Percentiles rank a stretch among this genome's conserved stretches.
Conservation (phyloP, 1,284 basidiomycete species). For the Exobasidium rhododendri region DNA sequence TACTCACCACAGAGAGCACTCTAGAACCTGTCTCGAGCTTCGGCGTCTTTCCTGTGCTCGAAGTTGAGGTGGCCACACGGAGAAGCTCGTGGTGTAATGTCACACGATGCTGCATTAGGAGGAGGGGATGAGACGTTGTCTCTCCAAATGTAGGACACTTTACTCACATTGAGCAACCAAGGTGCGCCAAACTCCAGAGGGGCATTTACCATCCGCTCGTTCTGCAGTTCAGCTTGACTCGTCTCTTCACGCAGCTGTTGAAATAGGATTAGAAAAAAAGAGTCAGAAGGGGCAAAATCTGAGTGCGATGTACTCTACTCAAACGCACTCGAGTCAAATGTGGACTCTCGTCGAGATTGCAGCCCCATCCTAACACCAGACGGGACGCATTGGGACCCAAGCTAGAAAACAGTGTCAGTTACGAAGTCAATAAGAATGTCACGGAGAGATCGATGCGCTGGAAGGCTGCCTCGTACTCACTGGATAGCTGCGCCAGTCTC, state of each 20-base stretch:
- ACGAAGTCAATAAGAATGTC: neutral
- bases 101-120: slow-evolving; percentile 34
- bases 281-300: too few species aligned
- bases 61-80: slow-evolving; percentile 31
- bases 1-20: slow-evolving; percentile 12
- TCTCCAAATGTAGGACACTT: neutral
- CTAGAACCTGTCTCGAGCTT: slow-evolving; percentile 21
- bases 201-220: slow-evolving; percentile 14
- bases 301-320: neutral
- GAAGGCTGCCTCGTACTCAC: too few species aligned
- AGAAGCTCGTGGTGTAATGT: slow-evolving; percentile 48
- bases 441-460: too few species aligned
- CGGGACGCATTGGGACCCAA: slow-evolving; percentile 18
- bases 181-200: slow-evolving; percentile 29
- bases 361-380: slow-evolving; percentile 18
- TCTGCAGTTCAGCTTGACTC: slow-evolving; percentile 11
- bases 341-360: slow-evolving; percentile 19
- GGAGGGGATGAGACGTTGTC: neutral
- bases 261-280: too few species aligned
- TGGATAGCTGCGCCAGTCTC: slow-evolving; percentile 19
- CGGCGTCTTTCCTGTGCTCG: slow-evolving; percentile 16
- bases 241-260: slow-evolving; percentile 22
- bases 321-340: slow-evolving; percentile 9
- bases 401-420: neutral
- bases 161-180: slow-evolving; percentile 39